These are phyloP conservation scores for Eimeria tenella DNA, from an alignment of 169 alveolate genomes.

Conservation along the genomic window DNA sequence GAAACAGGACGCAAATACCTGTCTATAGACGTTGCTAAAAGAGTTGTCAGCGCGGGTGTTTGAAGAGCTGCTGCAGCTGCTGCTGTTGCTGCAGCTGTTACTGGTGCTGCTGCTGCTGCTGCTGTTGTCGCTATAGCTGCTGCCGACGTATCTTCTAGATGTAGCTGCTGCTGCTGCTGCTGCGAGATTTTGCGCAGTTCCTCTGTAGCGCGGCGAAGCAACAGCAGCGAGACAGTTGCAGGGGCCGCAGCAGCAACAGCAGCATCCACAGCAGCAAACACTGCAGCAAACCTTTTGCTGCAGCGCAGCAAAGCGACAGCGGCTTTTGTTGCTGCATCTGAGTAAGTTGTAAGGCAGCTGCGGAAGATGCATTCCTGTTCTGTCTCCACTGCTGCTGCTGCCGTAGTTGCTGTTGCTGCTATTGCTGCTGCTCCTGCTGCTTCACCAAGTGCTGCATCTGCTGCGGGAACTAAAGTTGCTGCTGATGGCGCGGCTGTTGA, in stretches of 20 bases:
- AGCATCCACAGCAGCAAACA: constrained; percentile 47
- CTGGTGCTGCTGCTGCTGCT: constrained; percentile 10
- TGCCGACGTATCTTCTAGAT: neutral
- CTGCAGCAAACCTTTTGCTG: constrained; percentile 18
- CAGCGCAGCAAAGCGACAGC: constrained; percentile 8
- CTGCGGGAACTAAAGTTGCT: neutral
- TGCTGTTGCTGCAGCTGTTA: neutral
- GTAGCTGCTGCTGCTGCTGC: constrained; percentile 33
- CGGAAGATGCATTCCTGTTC: neutral
- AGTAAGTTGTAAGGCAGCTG: constrained; percentile 25
- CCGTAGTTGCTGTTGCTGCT: constrained; percentile 36
- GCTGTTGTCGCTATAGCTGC: neutral
- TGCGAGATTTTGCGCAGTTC: neutral
- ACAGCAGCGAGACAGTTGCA: constrained; percentile 46
- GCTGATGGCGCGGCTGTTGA: neutral
- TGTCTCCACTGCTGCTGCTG: constrained; percentile 10
- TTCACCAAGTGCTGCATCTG: neutral
- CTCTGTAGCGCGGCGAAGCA: constrained; percentile 44
- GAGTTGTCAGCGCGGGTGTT: neutral
- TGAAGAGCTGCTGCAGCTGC: constrained; percentile 11
- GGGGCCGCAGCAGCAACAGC: constrained; percentile 64
- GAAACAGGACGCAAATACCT: neutral
- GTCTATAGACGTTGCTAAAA: constrained; percentile 52
- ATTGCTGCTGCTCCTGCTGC: neutral
- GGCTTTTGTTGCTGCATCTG: constrained; percentile 45